Evolutionary conservation across 176 grass and related monocot genomes (phyloP), one percentile per base, ranked within the genome.

Genomic region (Carex pumila): DNA sequence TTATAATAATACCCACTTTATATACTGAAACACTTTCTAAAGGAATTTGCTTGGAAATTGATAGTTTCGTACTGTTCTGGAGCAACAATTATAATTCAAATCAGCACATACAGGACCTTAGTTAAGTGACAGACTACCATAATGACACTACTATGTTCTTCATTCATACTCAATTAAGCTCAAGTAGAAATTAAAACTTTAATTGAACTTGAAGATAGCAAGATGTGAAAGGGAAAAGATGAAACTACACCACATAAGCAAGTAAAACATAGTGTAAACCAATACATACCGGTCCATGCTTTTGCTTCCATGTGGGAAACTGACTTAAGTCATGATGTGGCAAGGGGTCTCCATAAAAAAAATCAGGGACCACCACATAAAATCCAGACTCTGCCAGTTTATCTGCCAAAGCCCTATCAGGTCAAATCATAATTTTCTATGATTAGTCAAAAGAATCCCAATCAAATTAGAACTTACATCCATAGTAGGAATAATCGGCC

Each of bases 401-500:
- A 59, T 89, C 88, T 49, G 84, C 88, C n/a, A 89, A 47, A 22
- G 73, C 85, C 88, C 88, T 89, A 59, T 37, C 30, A 88, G 43
- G 45, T 75, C 6, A 71, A 79, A 36, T 9, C 12, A 11, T 32
- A 29, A 11, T 87, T 61, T 85, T 25, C n/a, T 69, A 22, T 2
- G 73, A 85, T 67, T 67, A 85, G 10, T 61, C 21, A 39, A 79
- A 62, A 78, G 19, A 70, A 45, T 29, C 8, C 18, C 12, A 87
- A 31, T 25, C 41, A 55, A 86, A 8, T 56, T 32, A n/a, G 11
- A 12, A 3, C n/a, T 59, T 50, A 31, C 10, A 50, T 30, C 39
- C 45, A n/a, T n/a, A n/a, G n/a, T n/a, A n/a, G n/a, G n/a, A n/a
- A n/a, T n/a, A n/a, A n/a, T n/a, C n/a, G n/a, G n/a, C n/a, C n/a